Conservation (phyloP, 768 basidiomycete genomes). For the Auricularia cornea region DNA sequence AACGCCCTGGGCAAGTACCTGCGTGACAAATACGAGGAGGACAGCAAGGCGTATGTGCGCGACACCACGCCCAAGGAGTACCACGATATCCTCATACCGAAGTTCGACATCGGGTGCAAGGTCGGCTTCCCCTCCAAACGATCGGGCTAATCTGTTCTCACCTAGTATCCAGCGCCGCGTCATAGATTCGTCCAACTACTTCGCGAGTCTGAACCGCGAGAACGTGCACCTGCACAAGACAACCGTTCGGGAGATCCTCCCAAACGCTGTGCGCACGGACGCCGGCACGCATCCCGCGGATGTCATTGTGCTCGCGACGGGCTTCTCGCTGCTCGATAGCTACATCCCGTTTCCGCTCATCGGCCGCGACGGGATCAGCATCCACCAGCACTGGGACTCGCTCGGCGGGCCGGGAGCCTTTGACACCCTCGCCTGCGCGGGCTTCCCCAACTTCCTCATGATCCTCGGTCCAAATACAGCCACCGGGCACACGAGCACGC, state of each 20-base stretch:
- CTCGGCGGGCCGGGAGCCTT: constrained; percentile 9
- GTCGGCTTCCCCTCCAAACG: not conserved
- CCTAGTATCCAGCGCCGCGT: constrained; percentile 12
- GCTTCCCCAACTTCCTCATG: constrained; percentile 12
- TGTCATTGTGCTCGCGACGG: constrained; percentile 15
- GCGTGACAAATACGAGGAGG: not conserved
- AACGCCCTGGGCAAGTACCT: constrained; percentile 2
- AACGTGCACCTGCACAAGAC: constrained; percentile 11
- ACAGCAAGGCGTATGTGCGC: constrained; percentile 5
- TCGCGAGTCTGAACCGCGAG: constrained; percentile 6
- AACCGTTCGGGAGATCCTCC: constrained; percentile 7
- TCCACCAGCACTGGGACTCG: constrained; percentile 10
- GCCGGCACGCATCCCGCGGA: constrained; percentile 12
- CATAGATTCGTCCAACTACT: constrained; percentile 13
- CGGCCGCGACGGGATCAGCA: constrained; percentile 11
- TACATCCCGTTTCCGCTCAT: constrained; percentile 11
- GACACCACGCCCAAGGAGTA: constrained; percentile 14
- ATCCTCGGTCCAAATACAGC: constrained; percentile 16
- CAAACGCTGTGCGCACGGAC: constrained; percentile 9
- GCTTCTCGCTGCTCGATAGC: not conserved
- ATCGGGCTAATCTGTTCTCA: too few relatives aligned
- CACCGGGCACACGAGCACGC: constrained; percentile 16
- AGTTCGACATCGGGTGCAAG: constrained; percentile 17
- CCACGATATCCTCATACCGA: constrained; percentile 12
- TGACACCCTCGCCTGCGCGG: constrained; percentile 3